Evolutionary conservation across 2,329 filamentous ascomycete genomes (phyloP).

Genomic region (Venturia nashicola): DNA sequence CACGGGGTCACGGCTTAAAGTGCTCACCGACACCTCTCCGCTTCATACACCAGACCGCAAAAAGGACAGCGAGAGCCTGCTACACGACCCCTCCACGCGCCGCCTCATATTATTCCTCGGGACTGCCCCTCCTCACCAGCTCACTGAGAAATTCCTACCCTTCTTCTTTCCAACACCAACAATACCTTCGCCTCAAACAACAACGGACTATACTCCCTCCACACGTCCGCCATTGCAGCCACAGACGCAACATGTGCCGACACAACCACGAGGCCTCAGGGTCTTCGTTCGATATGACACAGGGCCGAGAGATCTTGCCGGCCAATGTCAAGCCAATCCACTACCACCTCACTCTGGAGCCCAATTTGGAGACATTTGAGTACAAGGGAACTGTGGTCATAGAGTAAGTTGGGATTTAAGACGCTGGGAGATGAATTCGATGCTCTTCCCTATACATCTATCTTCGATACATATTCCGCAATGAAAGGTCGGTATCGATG

Average conservation of each 20-base stretch:
- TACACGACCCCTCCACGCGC: background rate
- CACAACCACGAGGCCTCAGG: background rate
- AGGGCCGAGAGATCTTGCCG: conserved; percentile 71
- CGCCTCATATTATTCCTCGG: background rate
- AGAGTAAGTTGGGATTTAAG: conserved; percentile 39
- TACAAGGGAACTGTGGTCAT: conserved; percentile 78
- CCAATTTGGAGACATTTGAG: conserved; percentile 75
- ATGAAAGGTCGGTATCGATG: conserved; percentile 4
- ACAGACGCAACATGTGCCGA: conserved; percentile 7
- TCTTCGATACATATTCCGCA: background rate
- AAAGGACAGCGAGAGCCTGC: background rate
- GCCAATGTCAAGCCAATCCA: conserved; percentile 85
- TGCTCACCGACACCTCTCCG: background rate
- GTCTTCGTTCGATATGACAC: background rate
- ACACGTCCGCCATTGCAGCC: background rate
- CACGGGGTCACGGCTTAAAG: background rate
- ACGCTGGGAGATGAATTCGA: too few relatives aligned
- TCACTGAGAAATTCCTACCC: too few relatives aligned
- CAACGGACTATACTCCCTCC: conserved; percentile 13
- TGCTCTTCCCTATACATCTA: too few relatives aligned
- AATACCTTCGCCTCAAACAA: background rate
- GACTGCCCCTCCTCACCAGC: background rate
- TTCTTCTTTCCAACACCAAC: background rate
- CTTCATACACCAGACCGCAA: background rate
- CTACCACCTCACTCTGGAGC: conserved; percentile 85